Evolutionary conservation across 2,329 filamentous ascomycete species (phyloP), one percentile per base, ranked within the genome.

Genomic region (Fusarium verrucosum): DNA sequence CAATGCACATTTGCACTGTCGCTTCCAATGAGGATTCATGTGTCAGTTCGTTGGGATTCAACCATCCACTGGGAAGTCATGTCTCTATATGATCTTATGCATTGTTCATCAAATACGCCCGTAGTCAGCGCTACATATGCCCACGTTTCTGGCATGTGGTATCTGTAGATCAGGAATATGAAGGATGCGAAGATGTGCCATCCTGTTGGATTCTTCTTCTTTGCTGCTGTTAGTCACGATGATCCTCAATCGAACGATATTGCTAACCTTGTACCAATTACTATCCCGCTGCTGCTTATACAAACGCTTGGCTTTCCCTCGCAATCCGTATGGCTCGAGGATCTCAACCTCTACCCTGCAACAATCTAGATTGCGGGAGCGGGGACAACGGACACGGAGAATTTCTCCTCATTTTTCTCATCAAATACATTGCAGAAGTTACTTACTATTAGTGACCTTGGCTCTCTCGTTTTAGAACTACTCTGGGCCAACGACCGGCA

Each of bases 301-400:
- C 30, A 36, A 19, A 25, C 6, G 17, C 49, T 36, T 54, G 44
- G 38, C 59, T 65, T 47, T 36, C 10, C 8, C 13, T 32, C 5
- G 19, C 49, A 40, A 52, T 55, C 47, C 44, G 37, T 40, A 46
- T 28, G 42, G 32, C 16, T 13, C 16, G 7, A 23, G 4, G 17
- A 36, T 19, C 11, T 41, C 36, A 14, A 11, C 28, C 22, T 23
- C 28, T 30, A 19, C 40, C 35, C 41, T 59, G 40, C 42, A 43
- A 40, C 30, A 56, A 60, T 63, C 52, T 65, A 71, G 59, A 69
- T 65, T 69, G 50, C 53, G 62, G 55, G 20, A 56, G 38, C 42
- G 30, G 67, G 67, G 63, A 46, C 20, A 14, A 41, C 46, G 7
- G 38, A 28, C 50, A 42, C 52, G 50, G 54, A 49, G 45, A 57